Evolutionary conservation across 2,329 filamentous ascomycete species (phyloP), one percentile per base, ranked within the genome.

Genomic region (Botrytis medusae): DNA sequence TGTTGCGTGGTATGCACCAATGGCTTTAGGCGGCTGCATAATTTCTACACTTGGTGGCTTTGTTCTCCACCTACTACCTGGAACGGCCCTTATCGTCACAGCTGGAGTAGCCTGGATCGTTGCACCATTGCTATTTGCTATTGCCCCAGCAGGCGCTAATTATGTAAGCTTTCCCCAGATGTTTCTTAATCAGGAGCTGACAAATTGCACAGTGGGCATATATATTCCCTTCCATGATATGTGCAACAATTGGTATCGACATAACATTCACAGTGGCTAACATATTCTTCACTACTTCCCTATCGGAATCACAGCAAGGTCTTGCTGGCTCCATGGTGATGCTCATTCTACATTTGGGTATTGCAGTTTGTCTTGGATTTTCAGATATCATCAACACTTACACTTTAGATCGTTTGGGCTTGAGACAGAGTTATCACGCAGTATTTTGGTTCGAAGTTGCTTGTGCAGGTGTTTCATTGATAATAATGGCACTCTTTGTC

Each of bases 241-340:
- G 89, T 75, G 87, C 86, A 20, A 95, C 92, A 0, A 84, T 94
- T 48, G 92, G 91, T 29, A 89, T 94, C 74, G 93, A 95, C 78
- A 89, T 94, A 72, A 89, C 89, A 10, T 94, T 91, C 82, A 93
- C 91, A 79, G 87, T 94, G 1, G 88, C 90, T 29, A 94, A 92
- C 78, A 87, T 95, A 74, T 95, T 93, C 82, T 92, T 94, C 80
- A 94, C 92, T 0, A 94, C 92, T 0, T 88, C 87, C 22, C 84
- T 94, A 75, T 91, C 92, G 0, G 84, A 85, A 7, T 85, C 87
- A 20, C 85, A 89, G 68, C 93, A 95, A 80, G 92, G 91, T 0
- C 84, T 93, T 0, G 92, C 92, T 0, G 91, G 92, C 1, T 92
- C 89, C 0, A 81, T 94, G 63, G 90, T 92, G 78, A 93, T 92